phyloP scores from a whole-genome alignment of 495 filamentous ascomycete species.

The Hypoxylon fragiforme region DNA sequence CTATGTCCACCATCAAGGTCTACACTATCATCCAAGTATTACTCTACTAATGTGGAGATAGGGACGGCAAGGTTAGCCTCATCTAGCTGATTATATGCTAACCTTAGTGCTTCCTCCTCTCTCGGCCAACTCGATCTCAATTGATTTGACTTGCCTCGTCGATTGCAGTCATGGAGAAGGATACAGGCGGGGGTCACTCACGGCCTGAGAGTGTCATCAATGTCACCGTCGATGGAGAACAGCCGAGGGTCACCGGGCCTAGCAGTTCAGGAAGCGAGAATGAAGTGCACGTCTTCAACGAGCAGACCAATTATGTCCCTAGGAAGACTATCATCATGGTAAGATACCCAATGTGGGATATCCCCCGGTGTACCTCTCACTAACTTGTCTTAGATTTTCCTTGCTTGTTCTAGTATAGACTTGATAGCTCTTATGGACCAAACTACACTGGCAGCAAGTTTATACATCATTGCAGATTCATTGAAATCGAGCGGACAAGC shows the following conservation, averaged over 20 bases:
- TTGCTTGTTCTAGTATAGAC: constrained; percentile 60
- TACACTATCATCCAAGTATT: background rate
- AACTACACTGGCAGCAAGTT: constrained; percentile 56
- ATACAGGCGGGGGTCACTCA: background rate
- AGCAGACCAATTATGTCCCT: constrained; percentile 60
- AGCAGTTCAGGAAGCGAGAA: constrained; percentile 12
- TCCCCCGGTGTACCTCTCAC: background rate
- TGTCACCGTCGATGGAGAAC: background rate
- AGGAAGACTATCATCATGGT: constrained; percentile 55
- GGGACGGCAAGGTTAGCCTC: constrained; percentile 1
- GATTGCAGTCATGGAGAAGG: constrained; percentile 20
- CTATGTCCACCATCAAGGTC: constrained; percentile 22
- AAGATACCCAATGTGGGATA: constrained; percentile 1
- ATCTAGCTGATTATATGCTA: constrained; percentile 8
- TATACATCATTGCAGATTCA: constrained; percentile 54
- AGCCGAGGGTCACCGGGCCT: background rate
- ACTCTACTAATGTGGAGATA: background rate
- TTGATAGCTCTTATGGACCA: constrained; percentile 59
- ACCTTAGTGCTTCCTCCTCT: constrained; percentile 1
- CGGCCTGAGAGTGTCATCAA: constrained; percentile 7
- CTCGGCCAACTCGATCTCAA: background rate
- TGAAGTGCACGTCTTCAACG: constrained; percentile 47
- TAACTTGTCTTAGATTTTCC: constrained; percentile 50
- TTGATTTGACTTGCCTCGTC: background rate
- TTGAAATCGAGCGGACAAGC: constrained; percentile 52